A percentile compares a stretch with the other conserved stretches of the same genome.
phyloP scores from a whole-genome alignment of 2,329 filamentous ascomycete species.

The Endoconidiophora laricicola region DNA sequence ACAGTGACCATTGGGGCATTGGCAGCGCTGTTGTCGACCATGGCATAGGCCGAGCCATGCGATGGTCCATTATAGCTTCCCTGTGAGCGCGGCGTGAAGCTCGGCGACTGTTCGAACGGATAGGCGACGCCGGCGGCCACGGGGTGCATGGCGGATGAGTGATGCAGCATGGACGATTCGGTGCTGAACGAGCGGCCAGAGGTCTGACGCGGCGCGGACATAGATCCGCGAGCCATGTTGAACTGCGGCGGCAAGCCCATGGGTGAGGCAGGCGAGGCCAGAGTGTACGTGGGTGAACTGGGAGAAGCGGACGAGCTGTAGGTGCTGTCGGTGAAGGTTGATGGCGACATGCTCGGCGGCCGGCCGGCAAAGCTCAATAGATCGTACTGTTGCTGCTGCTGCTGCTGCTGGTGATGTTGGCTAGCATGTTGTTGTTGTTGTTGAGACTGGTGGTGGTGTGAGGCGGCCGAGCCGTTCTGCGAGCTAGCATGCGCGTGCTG shows the following conservation, averaged over 20 bases:
- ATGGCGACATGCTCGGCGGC: constrained; percentile 9
- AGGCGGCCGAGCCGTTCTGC: background rate
- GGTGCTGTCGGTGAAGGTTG: constrained; percentile 8
- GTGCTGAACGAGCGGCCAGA: background rate
- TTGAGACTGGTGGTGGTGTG: background rate
- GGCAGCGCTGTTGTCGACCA: background rate
- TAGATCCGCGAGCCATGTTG: background rate
- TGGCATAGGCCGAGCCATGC: background rate
- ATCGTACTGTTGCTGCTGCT: background rate
- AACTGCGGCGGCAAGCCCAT: constrained; percentile 9
- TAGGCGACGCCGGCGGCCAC: background rate
- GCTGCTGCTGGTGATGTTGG: background rate
- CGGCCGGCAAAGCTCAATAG: constrained; percentile 7
- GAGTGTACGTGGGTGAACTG: constrained; percentile 10
- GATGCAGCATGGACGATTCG: background rate
- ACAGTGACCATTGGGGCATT: background rate
- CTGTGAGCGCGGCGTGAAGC: constrained; percentile 9
- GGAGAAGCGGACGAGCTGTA: constrained; percentile 8
- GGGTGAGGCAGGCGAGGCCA: constrained; percentile 7
- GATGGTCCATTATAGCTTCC: background rate
- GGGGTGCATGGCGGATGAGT: background rate
- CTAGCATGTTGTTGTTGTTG: background rate
- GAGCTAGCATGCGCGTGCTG: background rate
- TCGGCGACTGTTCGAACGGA: background rate
- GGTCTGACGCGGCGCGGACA: constrained; percentile 7